Evolutionary conservation across 2,329 filamentous ascomycete species (phyloP).

Genomic region (Rhytidhysteron rufulum): DNA sequence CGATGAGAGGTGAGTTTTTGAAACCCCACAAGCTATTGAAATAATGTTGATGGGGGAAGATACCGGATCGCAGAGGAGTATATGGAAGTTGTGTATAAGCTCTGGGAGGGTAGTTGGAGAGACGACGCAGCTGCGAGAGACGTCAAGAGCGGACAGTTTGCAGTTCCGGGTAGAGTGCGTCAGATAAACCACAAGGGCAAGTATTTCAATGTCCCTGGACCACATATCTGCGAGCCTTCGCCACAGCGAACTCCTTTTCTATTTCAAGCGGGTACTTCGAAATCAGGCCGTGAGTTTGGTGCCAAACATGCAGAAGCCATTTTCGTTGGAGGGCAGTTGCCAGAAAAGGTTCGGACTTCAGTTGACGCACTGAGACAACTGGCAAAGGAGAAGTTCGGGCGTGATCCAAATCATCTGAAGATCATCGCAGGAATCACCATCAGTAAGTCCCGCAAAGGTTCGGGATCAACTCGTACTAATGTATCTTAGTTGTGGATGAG

Average conservation of each 20-base stretch:
- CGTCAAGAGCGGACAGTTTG: conserved; percentile 54
- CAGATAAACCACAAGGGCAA: conserved; percentile 63
- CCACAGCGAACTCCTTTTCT: conserved; percentile 64
- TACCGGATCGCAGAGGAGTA: conserved; percentile 67
- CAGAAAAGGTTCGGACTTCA: conserved; percentile 54
- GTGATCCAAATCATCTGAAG: conserved; percentile 58
- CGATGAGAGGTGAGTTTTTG: conserved; percentile 62
- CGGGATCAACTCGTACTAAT: too few relatives aligned
- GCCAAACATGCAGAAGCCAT: conserved; percentile 65
- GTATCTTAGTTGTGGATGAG: conserved; percentile 56
- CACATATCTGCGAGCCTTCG: conserved; percentile 62
- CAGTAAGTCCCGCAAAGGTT: too few relatives aligned
- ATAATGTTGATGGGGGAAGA: too few relatives aligned
- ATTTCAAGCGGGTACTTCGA: conserved; percentile 63
- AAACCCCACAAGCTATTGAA: too few relatives aligned
- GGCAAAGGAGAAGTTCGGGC: conserved; percentile 47
- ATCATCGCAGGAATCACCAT: conserved; percentile 62
- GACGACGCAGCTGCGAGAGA: conserved; percentile 59
- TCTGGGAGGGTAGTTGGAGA: conserved; percentile 62
- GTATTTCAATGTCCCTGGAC: conserved; percentile 61
- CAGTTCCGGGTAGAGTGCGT: conserved; percentile 52
- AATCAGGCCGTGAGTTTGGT: conserved; percentile 60
- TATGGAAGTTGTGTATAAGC: conserved; percentile 63
- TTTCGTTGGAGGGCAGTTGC: conserved; percentile 61
- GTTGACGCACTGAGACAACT: conserved; percentile 57